These are phyloP conservation scores for Gossypium turneri DNA, from an alignment of 345 rosid genomes.

Conservation along the genomic window DNA sequence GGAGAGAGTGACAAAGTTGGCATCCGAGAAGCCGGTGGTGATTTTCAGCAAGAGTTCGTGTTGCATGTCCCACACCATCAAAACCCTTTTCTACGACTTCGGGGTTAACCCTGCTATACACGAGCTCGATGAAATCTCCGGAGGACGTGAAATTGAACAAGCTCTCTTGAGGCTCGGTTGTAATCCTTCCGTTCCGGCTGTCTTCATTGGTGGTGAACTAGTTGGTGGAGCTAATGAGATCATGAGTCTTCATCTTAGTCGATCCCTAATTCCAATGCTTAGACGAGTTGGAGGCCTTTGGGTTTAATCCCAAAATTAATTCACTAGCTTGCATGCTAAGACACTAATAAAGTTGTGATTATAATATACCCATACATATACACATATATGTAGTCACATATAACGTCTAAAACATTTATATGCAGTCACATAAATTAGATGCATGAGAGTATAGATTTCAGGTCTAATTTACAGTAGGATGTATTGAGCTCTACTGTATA, in stretches of 20 bases:
- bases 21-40: slow-evolving; percentile 92
- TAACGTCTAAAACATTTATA: no score
- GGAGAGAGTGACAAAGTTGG: slow-evolving; percentile 73
- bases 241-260: slow-evolving; percentile 83
- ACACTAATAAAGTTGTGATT: neutral
- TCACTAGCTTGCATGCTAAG: neutral
- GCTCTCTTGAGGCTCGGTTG: slow-evolving; percentile 71
- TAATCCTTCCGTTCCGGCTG: slow-evolving; percentile 72
- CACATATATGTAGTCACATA: neutral
- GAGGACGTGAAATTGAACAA: slow-evolving; percentile 75
- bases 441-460: neutral
- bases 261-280: slow-evolving; percentile 32
- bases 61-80: slow-evolving; percentile 90
- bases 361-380: no score
- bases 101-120: slow-evolving; percentile 77
- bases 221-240: slow-evolving; percentile 75
- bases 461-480: neutral
- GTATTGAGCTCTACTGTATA: neutral
- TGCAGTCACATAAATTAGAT: neutral
- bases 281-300: slow-evolving; percentile 85
- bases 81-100: slow-evolving; percentile 81
- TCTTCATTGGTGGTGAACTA: slow-evolving; percentile 85
- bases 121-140: slow-evolving; percentile 70
- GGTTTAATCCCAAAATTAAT: slow-evolving; percentile 38
- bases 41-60: slow-evolving; percentile 93